phyloP scores from a whole-genome alignment of 2,329 filamentous ascomycete species.

The Exophiala xenobiotica region DNA sequence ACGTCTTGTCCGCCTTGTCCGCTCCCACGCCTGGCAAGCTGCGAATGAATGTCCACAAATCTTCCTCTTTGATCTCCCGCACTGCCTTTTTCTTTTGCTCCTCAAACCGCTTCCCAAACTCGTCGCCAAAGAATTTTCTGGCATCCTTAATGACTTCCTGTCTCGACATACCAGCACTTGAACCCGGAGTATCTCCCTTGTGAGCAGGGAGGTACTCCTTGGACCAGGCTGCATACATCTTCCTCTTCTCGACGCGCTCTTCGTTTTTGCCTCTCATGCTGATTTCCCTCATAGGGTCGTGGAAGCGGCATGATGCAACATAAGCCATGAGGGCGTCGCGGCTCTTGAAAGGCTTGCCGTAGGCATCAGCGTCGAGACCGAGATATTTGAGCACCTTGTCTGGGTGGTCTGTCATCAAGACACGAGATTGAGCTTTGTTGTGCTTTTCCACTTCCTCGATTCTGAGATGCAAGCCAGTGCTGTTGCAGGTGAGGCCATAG shows the following conservation, averaged over 20 bases:
- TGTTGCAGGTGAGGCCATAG: slow-evolving; percentile 65
- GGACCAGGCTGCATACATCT: slow-evolving; percentile 30
- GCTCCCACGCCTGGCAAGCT: slow-evolving; percentile 13
- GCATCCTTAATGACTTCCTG: slow-evolving; percentile 23
- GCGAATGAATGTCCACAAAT: slow-evolving; percentile 25
- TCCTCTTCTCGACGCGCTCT: slow-evolving; percentile 36
- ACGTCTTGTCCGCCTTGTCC: slow-evolving; percentile 4
- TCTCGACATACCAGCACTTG: slow-evolving; percentile 13
- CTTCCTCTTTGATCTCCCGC: slow-evolving; percentile 8
- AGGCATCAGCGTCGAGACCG: slow-evolving; percentile 54
- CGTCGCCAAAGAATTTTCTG: slow-evolving; percentile 24
- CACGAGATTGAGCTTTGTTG: slow-evolving; percentile 35
- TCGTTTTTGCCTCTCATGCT: slow-evolving; percentile 22
- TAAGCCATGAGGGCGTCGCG: slow-evolving; percentile 26
- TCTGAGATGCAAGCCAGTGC: slow-evolving; percentile 63
- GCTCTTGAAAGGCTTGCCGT: slow-evolving; percentile 54
- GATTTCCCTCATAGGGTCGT: slow-evolving; percentile 11
- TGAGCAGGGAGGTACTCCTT: slow-evolving; percentile 25
- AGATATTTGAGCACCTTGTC: slow-evolving; percentile 47
- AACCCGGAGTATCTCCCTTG: slow-evolving; percentile 9
- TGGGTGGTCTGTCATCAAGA: slow-evolving; percentile 63
- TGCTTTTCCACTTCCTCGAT: slow-evolving; percentile 58
- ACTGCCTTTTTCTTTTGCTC: slow-evolving; percentile 7
- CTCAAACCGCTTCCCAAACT: slow-evolving; percentile 16
- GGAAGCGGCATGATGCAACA: slow-evolving; percentile 21